Evolutionary conservation across 2,329 filamentous ascomycete genomes (phyloP).

Genomic region (Aphanoascus verrucosus): DNA sequence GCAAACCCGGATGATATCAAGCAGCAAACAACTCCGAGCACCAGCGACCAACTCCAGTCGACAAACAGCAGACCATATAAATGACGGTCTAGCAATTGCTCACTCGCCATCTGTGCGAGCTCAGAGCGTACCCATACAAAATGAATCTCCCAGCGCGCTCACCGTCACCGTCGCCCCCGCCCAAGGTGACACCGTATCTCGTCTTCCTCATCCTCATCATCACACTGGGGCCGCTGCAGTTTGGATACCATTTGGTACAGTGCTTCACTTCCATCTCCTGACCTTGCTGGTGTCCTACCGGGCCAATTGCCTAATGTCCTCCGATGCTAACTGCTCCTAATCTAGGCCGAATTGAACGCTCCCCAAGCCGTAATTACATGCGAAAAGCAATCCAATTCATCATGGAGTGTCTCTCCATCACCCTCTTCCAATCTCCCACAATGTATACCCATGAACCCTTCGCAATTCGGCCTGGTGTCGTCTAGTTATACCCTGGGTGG

Average conservation of each 20-base stretch:
- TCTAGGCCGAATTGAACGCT: constrained; percentile 82
- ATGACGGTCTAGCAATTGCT: not conserved
- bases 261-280: not conserved
- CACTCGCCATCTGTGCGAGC: too few species aligned
- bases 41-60: too few species aligned
- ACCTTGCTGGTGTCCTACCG: not conserved
- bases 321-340: constrained; percentile 1
- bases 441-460: constrained; percentile 80
- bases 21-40: too few species aligned
- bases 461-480: constrained; percentile 73
- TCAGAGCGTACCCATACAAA: too few species aligned
- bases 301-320: constrained; percentile 11
- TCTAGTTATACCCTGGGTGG: constrained; percentile 89
- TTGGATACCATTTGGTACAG: constrained; percentile 80
- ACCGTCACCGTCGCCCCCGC: not conserved
- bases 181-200: constrained; percentile 59
- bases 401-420: constrained; percentile 10
- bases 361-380: constrained; percentile 91
- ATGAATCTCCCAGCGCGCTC: not conserved
- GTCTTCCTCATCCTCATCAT: constrained; percentile 63
- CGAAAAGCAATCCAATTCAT: constrained; percentile 44
- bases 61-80: not conserved
- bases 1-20: too few species aligned
- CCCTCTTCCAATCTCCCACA: constrained; percentile 38
- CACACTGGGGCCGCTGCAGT: constrained; percentile 81